Conservation (phyloP, 2,329 filamentous ascomycete genomes). For the Juglanconis oblonga region DNA sequence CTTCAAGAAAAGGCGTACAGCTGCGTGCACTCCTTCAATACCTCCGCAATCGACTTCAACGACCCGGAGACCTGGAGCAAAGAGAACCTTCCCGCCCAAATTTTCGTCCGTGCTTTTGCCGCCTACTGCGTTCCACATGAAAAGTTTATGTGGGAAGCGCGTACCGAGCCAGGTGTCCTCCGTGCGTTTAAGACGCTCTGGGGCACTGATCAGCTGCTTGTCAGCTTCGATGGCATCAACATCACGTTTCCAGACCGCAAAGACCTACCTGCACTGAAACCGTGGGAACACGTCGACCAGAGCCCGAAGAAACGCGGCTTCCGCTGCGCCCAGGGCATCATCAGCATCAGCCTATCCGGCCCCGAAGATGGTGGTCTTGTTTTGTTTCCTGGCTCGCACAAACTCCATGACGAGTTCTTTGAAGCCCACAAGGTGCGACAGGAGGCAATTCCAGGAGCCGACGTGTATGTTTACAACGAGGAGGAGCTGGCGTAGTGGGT, state of each 20-base stretch:
- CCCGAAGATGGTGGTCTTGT: conserved; percentile 36
- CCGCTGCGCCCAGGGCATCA: conserved; percentile 30
- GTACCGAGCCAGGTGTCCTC: conserved; percentile 34
- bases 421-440: conserved; percentile 26
- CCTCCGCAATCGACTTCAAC: no score
- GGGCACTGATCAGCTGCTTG: conserved; percentile 33
- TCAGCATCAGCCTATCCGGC: conserved; percentile 30
- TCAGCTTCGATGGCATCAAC: conserved; percentile 36
- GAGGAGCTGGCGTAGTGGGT: conserved; percentile 22
- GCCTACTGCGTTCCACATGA: no score
- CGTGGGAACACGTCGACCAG: conserved; percentile 37
- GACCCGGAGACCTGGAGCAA: no score
- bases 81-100: no score
- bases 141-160: no score
- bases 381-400: conserved; percentile 30
- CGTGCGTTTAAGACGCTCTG: conserved; percentile 36
- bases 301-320: conserved; percentile 23
- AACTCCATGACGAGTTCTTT: conserved; percentile 30
- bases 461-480: conserved; percentile 21
- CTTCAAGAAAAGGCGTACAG: no score
- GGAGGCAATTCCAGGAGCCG: conserved; percentile 20
- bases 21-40: no score
- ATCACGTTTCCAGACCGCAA: conserved; percentile 33
- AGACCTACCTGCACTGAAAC: conserved; percentile 17
- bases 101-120: no score